A percentile compares a stretch with the other conserved stretches of the same genome.
Conservation (phyloP, 2,329 filamentous ascomycete genomes). For the Diplodia scrobiculata region DNA sequence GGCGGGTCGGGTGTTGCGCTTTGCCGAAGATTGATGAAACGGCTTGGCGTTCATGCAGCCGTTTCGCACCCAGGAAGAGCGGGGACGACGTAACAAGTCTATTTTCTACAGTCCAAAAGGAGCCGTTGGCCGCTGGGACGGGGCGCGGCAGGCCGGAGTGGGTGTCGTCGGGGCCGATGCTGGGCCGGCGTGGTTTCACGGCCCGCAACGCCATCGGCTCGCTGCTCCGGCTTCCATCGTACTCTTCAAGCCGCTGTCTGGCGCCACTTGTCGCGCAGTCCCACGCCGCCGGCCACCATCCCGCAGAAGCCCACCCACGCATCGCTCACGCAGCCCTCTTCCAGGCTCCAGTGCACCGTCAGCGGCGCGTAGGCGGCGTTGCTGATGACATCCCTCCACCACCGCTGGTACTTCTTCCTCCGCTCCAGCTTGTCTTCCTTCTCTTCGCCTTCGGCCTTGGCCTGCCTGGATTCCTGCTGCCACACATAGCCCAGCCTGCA, state of each 20-base stretch:
- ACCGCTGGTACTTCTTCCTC: slow-evolving; percentile 48
- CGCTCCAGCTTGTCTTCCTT: slow-evolving; percentile 40
- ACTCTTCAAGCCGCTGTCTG: slow-evolving; percentile 37
- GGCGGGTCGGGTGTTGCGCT: not conserved
- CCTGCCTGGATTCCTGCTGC: slow-evolving; percentile 37
- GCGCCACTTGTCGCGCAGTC: slow-evolving; percentile 52
- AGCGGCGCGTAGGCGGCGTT: slow-evolving; percentile 79
- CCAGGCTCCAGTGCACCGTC: slow-evolving; percentile 79
- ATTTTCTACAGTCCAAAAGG: slow-evolving; percentile 17
- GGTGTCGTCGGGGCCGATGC: not conserved
- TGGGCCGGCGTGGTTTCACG: slow-evolving; percentile 2
- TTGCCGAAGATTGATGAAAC: slow-evolving; percentile 27
- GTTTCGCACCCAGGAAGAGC: slow-evolving; percentile 23
- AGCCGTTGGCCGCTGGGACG: slow-evolving; percentile 2
- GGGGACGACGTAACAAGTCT: slow-evolving; percentile 14
- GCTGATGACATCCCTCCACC: slow-evolving; percentile 67
- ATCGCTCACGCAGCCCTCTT: slow-evolving; percentile 64
- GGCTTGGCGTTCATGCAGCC: slow-evolving; percentile 24
- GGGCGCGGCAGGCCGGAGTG: not conserved
- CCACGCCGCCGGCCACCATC: slow-evolving; percentile 51
- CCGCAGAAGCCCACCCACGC: slow-evolving; percentile 62
- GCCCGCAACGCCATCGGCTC: slow-evolving; percentile 24
- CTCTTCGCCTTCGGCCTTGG: slow-evolving; percentile 46
- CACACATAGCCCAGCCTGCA: slow-evolving; percentile 58
- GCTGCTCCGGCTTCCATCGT: slow-evolving; percentile 4